Evolutionary conservation across 441 rosid species (phyloP), one percentile per base, ranked within the genome.

Genomic region (Breynia disticha): DNA sequence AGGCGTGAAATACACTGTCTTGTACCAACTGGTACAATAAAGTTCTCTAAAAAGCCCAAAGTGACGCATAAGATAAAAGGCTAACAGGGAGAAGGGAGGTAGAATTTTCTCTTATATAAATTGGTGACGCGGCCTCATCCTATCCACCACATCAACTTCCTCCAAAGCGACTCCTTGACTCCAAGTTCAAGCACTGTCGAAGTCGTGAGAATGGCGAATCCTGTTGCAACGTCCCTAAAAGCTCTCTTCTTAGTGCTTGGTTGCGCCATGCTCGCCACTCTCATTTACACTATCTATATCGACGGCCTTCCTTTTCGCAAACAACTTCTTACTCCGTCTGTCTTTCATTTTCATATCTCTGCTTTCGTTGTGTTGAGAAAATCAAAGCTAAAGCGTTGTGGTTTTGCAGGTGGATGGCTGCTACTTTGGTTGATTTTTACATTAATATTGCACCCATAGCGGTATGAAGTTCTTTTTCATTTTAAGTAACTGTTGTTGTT

Each of bases 281-380:
- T 86, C 54, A 48, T 78, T 56, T 86, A 84, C 78, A 86, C 87
- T 16, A 68, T 84, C 62, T 56, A 69, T 57, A 62, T 72, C 55
- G 88, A 84, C 46, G 94, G 95, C 64, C 81, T 78, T 42, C 95
- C 94, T 55, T 79, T 82, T 57, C 90, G 87, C 66, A 61, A 12
- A n/a, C 88, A 86, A 35, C 80, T 86, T 68, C 84, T 80, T 60
- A 82, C 94, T 17, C 90, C 86, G 95, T 86, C 76, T 46, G 16
- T 17, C 2, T 52, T 50, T 6, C 12, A 28, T 9, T 28, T 28
- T 28, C 35, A 28, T 5, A 37, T 41, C 44, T 41, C 44, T 41
- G 7, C 13, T 4, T 41, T 13, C 13, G 44, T 41, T 9, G 4
- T 0, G 44, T 3, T 41, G 44, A 41, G 11, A 41, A 41, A n/a